Base-by-base conservation (phyloP, 1,284 basidiomycete species). In the Cutaneotrichosporon spelunceum region DNA sequence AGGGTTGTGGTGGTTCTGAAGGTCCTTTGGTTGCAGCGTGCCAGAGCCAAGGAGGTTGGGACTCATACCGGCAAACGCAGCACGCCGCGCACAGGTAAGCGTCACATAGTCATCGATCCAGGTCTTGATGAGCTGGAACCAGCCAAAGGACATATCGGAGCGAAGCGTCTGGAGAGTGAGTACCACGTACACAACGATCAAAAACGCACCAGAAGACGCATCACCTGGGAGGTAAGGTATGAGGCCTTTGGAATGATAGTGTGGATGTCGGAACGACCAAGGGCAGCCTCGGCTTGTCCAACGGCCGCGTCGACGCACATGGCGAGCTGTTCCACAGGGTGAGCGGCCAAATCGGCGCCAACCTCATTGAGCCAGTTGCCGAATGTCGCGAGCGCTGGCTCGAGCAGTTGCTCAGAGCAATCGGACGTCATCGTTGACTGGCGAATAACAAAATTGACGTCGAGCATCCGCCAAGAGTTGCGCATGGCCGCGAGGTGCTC, bases 81-180 rank as follows among this genome's bases (percentile, higher is more conserved):
- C 66, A 39, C 69, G 69, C 29, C 75, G 73, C 14, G 70, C 55
- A 13, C 68, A 66, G 19, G 64, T 54, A 45, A 78, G 64, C 21
- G 68, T 61, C 34, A 75, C 66, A 54, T 70, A 76, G 58, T 78
- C 76, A 62, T 77, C 76, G 45, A 74, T 66, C 70, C 71, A 77
- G 3, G 73, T 74, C 60, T 78, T 78, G 65, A 78, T 33, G 7
- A 78, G 68, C 58, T 77, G 76, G 66, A 76, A 77, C 27, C 66
- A 59, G 6, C 75, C 74, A 52, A 76, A 76, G 2, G 70, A 64
- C 21, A 70, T 64, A 56, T 73, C 73, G 24, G 67, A 70, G 49
- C 67, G 71, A 23, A 76, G 64, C 1, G 74, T 75, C 68, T 73
- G 57, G 13, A 27, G 23, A 13, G 24, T 59, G 19, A 59, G 48